phyloP scores from a whole-genome alignment of 352 stramenopile genomes.

The Ophiocytium majus region DNA sequence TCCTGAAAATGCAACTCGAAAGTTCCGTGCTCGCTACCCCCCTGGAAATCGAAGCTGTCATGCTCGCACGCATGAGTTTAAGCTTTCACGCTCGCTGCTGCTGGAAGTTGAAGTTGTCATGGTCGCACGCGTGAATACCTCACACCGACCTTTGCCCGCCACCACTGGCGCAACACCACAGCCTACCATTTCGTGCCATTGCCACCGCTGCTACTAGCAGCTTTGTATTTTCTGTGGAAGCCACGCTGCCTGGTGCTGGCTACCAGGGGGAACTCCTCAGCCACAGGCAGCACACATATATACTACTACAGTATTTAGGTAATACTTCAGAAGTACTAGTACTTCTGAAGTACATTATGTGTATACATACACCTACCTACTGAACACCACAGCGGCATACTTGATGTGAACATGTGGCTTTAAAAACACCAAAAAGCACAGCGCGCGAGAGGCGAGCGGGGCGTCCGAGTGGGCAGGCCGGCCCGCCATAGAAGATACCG shows the following conservation, averaged over 20 bases:
- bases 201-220: neutral
- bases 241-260: neutral
- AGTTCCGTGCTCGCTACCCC: too few relatives aligned
- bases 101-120: too few relatives aligned
- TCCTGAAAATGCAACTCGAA: too few relatives aligned
- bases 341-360: conserved; percentile 1
- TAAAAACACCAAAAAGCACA: neutral
- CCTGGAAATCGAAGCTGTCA: too few relatives aligned
- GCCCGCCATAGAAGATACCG: neutral
- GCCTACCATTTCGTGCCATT: neutral
- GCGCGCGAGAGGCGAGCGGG: neutral
- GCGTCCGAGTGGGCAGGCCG: neutral
- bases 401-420: neutral
- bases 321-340: neutral
- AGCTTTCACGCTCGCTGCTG: too few relatives aligned
- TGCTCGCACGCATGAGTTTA: too few relatives aligned
- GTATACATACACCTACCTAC: neutral
- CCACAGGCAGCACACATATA: neutral
- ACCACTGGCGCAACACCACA: too few relatives aligned
- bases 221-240: neutral
- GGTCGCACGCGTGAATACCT: too few relatives aligned
- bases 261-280: neutral
- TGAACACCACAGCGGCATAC: neutral
- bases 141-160: too few relatives aligned
- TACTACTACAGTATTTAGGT: too few relatives aligned